Evolutionary conservation across 306 rosid species (phyloP), one percentile per base, ranked within the genome.

Genomic region (Quercus variabilis): DNA sequence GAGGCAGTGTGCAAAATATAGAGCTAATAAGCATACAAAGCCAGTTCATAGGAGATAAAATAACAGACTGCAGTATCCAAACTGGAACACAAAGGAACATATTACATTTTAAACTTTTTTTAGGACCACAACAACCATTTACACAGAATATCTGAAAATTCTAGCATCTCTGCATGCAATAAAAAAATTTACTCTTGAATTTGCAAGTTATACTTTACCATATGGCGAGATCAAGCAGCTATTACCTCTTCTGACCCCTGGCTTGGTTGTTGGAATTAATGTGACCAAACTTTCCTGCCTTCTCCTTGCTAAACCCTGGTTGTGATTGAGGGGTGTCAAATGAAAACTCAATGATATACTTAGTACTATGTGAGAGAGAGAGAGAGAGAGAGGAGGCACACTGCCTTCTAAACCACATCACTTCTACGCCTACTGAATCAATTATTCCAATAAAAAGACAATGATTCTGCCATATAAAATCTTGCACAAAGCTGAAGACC

Each of bases 171-270:
- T 8, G 81, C 70, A 80, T 25, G n/a, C 46, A 72, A 58, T 84
- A 64, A 58, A 64, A 58, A 21, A 62, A 21, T 4, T 58, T 46
- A 17, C 59, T 52, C 68, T 55, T 21, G 23, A 65, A 79, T 26
- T 35, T 35, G 49, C 31, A 76, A 73, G 76, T 52, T 75, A 46
- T 33, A 75, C 56, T 72, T 71, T 43, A 76, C 38, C 43, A 71
- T 30, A 17, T 28, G 11, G 68, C 58, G 64, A 80, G 77, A 77
- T 74, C 77, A 75, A 79, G 51, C 71, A 84, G 64, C 81, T 77
- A 58, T 85, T 82, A 95, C 98, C 91, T 90, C 87, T 81, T 87
- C 9, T 51, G 79, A 84, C 83, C 84, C 79, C 73, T 84, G 80
- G 69, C 86, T 63, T 86, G 90, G 74, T 85, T 82, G 70, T 78